Conservation (phyloP, 2,329 filamentous ascomycete genomes). For the Tolypocladium album region DNA sequence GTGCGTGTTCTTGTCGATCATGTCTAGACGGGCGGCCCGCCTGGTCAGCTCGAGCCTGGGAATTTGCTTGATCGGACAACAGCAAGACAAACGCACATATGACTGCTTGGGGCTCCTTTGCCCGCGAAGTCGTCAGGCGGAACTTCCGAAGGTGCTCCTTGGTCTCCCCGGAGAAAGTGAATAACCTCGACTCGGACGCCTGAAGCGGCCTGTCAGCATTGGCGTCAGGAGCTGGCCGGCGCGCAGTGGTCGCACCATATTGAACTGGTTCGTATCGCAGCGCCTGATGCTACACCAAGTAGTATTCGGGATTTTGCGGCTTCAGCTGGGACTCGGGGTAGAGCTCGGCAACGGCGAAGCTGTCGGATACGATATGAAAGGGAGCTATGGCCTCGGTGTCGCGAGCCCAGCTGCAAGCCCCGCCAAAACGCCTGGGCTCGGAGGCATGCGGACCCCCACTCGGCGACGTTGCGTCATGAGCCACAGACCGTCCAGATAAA, state of each 20-base stretch:
- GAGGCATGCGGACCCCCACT: background rate
- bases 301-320: background rate
- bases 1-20: slow-evolving; percentile 82
- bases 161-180: slow-evolving; percentile 85
- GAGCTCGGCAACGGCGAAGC: background rate
- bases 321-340: background rate
- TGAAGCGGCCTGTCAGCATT: slow-evolving; percentile 10
- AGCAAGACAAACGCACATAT: slow-evolving; percentile 56
- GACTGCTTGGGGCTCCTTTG: slow-evolving; percentile 77
- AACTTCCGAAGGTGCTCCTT: slow-evolving; percentile 90
- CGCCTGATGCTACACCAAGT: background rate
- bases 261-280: background rate
- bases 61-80: background rate
- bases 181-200: slow-evolving; percentile 74
- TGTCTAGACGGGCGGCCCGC: slow-evolving; percentile 42
- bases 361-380: background rate
- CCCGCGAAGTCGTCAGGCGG: slow-evolving; percentile 77
- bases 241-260: background rate
- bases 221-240: background rate
- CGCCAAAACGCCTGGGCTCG: background rate
- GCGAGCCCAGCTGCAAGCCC: background rate
- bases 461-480: background rate
- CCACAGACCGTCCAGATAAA: background rate
- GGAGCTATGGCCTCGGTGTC: background rate
- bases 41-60: background rate